phyloP scores from a whole-genome alignment of 2,329 filamentous ascomycete genomes.

The Fusarium pininemorale region DNA sequence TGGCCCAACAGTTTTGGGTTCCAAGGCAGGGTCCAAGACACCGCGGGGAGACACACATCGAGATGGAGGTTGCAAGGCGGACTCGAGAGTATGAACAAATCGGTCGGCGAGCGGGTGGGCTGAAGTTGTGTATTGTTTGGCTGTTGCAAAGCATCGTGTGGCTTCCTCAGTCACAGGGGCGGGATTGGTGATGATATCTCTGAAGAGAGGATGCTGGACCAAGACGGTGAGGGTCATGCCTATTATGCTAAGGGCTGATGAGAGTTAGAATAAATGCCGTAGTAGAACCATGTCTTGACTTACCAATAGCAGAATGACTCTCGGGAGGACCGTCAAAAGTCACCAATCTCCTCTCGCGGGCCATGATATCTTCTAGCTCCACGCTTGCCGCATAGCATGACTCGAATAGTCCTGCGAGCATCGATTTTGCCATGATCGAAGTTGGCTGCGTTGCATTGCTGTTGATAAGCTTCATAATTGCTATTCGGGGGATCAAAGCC shows the following conservation, averaged over 20 bases:
- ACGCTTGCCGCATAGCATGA: constrained; percentile 35
- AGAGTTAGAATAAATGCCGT: neutral
- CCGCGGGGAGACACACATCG: constrained; percentile 16
- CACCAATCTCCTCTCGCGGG: constrained; percentile 31
- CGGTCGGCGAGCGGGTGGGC: constrained; percentile 21
- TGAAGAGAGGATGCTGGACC: constrained; percentile 34
- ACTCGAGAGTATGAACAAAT: constrained; percentile 31
- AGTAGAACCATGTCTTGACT: neutral
- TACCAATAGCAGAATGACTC: constrained; percentile 35
- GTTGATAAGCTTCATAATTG: constrained; percentile 36
- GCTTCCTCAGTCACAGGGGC: constrained; percentile 29
- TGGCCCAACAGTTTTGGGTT: constrained; percentile 14
- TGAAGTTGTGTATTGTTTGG: constrained; percentile 28
- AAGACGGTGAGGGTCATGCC: constrained; percentile 40
- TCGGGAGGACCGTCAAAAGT: constrained; percentile 34
- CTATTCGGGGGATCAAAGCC: constrained; percentile 28
- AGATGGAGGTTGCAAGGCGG: constrained; percentile 25
- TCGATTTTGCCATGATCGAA: constrained; percentile 23
- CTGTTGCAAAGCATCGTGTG: constrained; percentile 34
- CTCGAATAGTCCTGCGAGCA: constrained; percentile 33
- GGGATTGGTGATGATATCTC: constrained; percentile 30
- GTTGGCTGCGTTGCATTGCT: constrained; percentile 8
- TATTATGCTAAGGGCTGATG: constrained; percentile 30
- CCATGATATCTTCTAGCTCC: constrained; percentile 37
- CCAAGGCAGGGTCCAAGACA: constrained; percentile 33